Conservation (phyloP, 352 stramenopile genomes). For the Blastocystis sp. region DNA sequence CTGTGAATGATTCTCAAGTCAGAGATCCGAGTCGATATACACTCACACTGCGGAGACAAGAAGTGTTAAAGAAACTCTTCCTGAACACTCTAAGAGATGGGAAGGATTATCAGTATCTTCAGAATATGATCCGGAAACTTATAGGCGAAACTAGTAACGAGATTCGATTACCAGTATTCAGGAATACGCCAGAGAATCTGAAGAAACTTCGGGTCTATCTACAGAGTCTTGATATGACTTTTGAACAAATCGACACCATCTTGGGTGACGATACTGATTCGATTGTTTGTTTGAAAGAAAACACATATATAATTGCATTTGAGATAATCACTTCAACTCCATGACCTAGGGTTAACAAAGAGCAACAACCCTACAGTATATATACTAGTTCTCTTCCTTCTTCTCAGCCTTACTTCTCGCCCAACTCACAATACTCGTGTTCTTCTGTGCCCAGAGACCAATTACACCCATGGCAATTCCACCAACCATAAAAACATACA, state of each 20-base stretch:
- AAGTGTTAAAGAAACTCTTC: slow-evolving; percentile 20
- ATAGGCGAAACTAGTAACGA: neutral
- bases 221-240: slow-evolving; percentile 14
- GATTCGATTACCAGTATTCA: neutral
- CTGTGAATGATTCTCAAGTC: neutral
- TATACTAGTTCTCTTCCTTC: slow-evolving; percentile 35
- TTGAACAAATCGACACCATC: slow-evolving; percentile 42
- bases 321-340: neutral
- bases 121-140: neutral
- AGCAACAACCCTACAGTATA: neutral
- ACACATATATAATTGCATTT: slow-evolving; percentile 1
- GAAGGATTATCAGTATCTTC: slow-evolving; percentile 6
- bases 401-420: slow-evolving; percentile 21
- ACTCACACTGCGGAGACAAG: neutral
- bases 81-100: neutral
- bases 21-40: neutral
- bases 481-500: slow-evolving; percentile 53
- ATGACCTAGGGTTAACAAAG: neutral
- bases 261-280: slow-evolving; percentile 31
- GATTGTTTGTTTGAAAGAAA: slow-evolving; percentile 50
- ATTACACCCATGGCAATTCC: slow-evolving; percentile 45
- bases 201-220: slow-evolving; percentile 28
- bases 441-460: slow-evolving; percentile 59
- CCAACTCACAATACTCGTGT: slow-evolving; percentile 44
- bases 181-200: slow-evolving; percentile 52